A percentile compares a stretch with the other conserved stretches of the same genome.
Evolutionary conservation across 2,329 filamentous ascomycete genomes (phyloP).

Genomic region (Alternaria sp.): DNA sequence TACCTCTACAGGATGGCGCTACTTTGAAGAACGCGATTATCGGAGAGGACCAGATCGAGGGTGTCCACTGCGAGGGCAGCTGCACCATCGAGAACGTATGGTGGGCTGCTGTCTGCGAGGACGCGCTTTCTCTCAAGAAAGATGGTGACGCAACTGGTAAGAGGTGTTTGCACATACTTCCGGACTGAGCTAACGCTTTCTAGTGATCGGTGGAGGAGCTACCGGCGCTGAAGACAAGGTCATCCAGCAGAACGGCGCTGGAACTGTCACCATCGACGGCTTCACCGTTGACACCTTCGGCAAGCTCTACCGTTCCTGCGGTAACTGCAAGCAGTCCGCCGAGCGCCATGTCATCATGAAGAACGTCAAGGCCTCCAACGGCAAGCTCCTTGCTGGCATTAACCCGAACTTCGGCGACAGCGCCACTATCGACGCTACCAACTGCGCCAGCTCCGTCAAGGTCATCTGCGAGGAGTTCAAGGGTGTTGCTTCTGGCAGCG

Average conservation of each 20-base stretch:
- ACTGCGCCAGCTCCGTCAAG: slow-evolving; percentile 37
- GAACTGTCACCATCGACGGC: slow-evolving; percentile 47
- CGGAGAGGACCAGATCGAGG: slow-evolving; percentile 51
- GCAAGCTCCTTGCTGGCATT: slow-evolving; percentile 56
- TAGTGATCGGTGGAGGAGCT: slow-evolving; percentile 51
- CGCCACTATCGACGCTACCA: slow-evolving; percentile 53
- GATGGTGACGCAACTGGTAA: slow-evolving; percentile 15
- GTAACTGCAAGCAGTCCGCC: slow-evolving; percentile 56
- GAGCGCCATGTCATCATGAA: slow-evolving; percentile 54
- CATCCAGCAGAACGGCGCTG: slow-evolving; percentile 52
- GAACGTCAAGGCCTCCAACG: slow-evolving; percentile 51
- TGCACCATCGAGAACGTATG: slow-evolving; percentile 57
- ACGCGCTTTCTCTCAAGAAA: slow-evolving; percentile 47
- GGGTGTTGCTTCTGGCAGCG: slow-evolving; percentile 36
- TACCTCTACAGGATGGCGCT: neutral
- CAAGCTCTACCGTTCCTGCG: slow-evolving; percentile 57
- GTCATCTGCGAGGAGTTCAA: slow-evolving; percentile 44
- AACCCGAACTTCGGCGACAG: slow-evolving; percentile 61
- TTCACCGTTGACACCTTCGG: slow-evolving; percentile 43
- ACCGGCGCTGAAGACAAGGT: slow-evolving; percentile 50
- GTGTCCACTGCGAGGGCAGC: slow-evolving; percentile 44
- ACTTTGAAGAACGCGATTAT: neutral
- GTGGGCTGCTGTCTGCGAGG: slow-evolving; percentile 46
- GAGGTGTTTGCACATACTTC: neutral
- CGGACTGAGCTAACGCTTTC: neutral